Conservation (phyloP, 208 protist genomes). For the Perkinsela sp. region DNA sequence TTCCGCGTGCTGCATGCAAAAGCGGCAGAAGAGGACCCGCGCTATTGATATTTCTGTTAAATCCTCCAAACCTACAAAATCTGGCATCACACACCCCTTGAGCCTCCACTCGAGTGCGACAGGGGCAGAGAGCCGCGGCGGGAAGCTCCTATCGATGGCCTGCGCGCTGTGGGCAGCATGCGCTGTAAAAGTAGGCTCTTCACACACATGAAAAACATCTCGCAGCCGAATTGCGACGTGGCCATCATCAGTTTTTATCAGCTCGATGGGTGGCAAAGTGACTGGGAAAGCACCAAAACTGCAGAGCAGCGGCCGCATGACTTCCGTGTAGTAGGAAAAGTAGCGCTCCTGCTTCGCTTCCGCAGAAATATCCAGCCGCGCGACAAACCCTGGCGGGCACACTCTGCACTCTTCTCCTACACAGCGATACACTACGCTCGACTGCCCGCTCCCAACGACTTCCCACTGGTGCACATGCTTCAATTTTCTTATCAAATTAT, state of each 20-base stretch:
- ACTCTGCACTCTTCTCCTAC: not conserved
- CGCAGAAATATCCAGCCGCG: not conserved
- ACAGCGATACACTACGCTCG: not conserved
- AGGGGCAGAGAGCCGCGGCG: not conserved
- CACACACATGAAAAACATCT: not conserved
- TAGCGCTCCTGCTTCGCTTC: not conserved
- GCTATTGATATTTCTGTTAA: not conserved
- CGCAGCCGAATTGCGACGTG: not conserved
- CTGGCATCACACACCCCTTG: not conserved
- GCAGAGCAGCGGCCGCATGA: not conserved
- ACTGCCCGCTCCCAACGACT: not conserved
- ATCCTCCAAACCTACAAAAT: not conserved
- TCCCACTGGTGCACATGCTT: not conserved
- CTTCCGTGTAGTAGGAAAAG: not conserved
- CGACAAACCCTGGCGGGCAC: not conserved
- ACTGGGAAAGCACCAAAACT: not conserved
- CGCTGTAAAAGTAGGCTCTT: not conserved
- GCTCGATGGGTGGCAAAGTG: not conserved
- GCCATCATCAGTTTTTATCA: not conserved
- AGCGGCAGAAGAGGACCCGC: not conserved
- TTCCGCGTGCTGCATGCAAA: not conserved
- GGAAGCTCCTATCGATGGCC: not conserved
- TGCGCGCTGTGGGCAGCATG: not conserved
- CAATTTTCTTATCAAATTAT: too few species aligned
- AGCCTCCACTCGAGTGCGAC: not conserved